These are phyloP conservation scores for Westerdykella sp. DNA, from an alignment of 2,329 filamentous ascomycete genomes.

Conservation along the genomic window DNA sequence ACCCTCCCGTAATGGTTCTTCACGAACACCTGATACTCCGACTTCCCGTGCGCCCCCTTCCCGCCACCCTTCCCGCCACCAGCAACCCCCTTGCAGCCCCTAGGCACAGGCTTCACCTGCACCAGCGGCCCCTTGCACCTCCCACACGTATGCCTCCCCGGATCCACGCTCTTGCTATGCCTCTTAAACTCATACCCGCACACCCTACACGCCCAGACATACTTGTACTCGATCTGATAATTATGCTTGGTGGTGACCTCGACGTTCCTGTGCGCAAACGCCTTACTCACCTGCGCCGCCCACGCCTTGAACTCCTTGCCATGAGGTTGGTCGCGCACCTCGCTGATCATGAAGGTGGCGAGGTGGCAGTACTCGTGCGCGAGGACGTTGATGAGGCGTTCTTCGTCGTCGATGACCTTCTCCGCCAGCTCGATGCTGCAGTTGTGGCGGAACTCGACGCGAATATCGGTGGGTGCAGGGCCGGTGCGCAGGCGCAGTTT, in stretches of 20 bases:
- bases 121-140: constrained; percentile 61
- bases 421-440: constrained; percentile 82
- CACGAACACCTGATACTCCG: constrained; percentile 54
- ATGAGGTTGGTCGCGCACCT: constrained; percentile 70
- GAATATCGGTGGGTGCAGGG: constrained; percentile 17
- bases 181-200: constrained; percentile 72
- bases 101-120: constrained; percentile 74
- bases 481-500: constrained; percentile 32
- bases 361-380: constrained; percentile 96
- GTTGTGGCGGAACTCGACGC: constrained; percentile 46
- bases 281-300: constrained; percentile 46
- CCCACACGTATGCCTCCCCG: constrained; percentile 65
- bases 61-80: constrained; percentile 10
- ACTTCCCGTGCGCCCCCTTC: constrained; percentile 23
- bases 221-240: constrained; percentile 90
- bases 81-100: constrained; percentile 32
- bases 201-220: constrained; percentile 68
- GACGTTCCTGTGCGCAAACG: constrained; percentile 58
- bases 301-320: constrained; percentile 78
- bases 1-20: constrained; percentile 60
- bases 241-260: constrained; percentile 82
- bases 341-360: constrained; percentile 81
- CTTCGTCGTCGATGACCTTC: constrained; percentile 71
- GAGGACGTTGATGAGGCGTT: constrained; percentile 79
- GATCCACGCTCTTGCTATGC: constrained; percentile 80